Evolutionary conservation across 495 filamentous ascomycete species (phyloP).

Genomic region (Penicillium salamii): DNA sequence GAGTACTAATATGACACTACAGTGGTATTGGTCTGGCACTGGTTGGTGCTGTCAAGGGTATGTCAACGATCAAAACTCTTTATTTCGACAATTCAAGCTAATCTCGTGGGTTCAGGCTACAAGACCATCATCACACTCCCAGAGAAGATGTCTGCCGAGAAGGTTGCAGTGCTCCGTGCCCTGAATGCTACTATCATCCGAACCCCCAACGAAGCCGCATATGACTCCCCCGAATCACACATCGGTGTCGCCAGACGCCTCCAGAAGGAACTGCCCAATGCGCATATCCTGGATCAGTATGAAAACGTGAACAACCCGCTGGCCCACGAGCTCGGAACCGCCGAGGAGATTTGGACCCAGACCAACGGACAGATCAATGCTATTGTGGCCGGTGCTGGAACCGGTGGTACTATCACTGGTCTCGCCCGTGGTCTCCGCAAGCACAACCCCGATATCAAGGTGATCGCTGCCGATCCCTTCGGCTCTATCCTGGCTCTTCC

Average conservation of each 20-base stretch:
- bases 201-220: conserved; percentile 93
- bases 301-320: conserved; percentile 86
- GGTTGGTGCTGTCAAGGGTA: conserved; percentile 88
- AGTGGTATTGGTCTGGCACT: conserved; percentile 93
- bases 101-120: conserved; percentile 53
- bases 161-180: conserved; percentile 89
- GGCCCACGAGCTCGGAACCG: conserved; percentile 92
- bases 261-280: conserved; percentile 93
- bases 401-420: conserved; percentile 92
- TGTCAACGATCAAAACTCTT: neutral
- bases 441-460: conserved; percentile 76
- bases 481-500: conserved; percentile 87
- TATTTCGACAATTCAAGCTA: neutral
- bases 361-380: conserved; percentile 80
- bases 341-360: conserved; percentile 94
- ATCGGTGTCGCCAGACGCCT: conserved; percentile 91
- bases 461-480: conserved; percentile 88
- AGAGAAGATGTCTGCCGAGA: conserved; percentile 99
- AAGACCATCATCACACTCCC: conserved; percentile 98
- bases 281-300: conserved; percentile 97
- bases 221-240: conserved; percentile 90
- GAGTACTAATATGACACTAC: conserved; percentile 18
- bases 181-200: conserved; percentile 96
- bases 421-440: conserved; percentile 82
- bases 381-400: conserved; percentile 89